A percentile compares a stretch with the other conserved stretches of the same genome.
These are phyloP conservation scores for Chytriomyces confervae DNA, from an alignment of 192 early-diverging fungal genomes.

Conservation along the genomic window DNA sequence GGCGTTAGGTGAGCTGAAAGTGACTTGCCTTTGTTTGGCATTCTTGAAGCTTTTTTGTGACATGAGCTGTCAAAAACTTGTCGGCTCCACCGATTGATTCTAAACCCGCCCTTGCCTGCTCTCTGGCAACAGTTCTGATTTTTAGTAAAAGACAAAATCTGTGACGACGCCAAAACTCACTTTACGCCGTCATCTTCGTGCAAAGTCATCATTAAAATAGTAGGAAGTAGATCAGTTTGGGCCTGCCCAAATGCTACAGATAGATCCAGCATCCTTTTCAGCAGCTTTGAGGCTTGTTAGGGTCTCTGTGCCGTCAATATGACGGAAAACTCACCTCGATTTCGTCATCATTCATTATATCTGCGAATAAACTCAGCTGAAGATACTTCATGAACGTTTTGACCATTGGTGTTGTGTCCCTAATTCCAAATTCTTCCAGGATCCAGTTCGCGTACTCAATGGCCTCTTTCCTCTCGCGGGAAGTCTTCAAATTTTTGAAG, in stretches of 20 bases:
- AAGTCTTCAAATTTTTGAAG: not conserved
- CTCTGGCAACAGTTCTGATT: slow-evolving; percentile 24
- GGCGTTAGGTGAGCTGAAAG: no score
- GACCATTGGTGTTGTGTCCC: slow-evolving; percentile 30
- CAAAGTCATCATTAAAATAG: slow-evolving; percentile 37
- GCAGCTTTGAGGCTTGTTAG: slow-evolving; percentile 11
- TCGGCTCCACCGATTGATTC: slow-evolving; percentile 32
- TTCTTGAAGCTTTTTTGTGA: slow-evolving; percentile 35
- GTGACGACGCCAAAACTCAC: slow-evolving; percentile 20
- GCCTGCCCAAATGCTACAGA: slow-evolving; percentile 19
- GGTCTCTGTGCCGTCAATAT: not conserved
- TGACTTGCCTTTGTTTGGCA: slow-evolving; percentile 26
- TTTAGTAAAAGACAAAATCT: not conserved
- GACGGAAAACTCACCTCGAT: slow-evolving; percentile 12
- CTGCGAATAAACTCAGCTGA: slow-evolving; percentile 4
- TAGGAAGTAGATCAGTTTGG: slow-evolving; percentile 38
- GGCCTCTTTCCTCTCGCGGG: slow-evolving; percentile 35
- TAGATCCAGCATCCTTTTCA: slow-evolving; percentile 39
- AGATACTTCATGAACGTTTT: slow-evolving; percentile 33
- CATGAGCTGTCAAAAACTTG: slow-evolving; percentile 23
- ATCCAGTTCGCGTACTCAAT: slow-evolving; percentile 49
- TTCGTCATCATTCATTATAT: slow-evolving; percentile 6
- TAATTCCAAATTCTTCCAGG: slow-evolving; percentile 40
- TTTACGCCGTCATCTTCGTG: slow-evolving; percentile 34
- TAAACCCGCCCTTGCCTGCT: slow-evolving; percentile 33